Conservation (phyloP, 2,329 filamentous ascomycete genomes). For the Penicillium sp. region DNA sequence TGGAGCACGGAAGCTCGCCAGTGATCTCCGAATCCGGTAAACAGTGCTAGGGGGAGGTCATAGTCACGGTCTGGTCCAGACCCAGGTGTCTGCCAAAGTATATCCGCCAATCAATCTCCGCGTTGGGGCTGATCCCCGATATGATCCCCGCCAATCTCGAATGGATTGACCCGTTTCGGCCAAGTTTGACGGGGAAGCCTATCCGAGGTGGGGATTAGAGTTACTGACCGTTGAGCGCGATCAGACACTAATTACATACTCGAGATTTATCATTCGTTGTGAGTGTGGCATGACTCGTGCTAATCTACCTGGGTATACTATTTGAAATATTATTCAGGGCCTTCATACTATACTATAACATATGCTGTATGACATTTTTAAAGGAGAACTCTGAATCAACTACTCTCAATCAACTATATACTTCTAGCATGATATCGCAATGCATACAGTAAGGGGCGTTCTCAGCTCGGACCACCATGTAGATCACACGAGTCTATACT, state of each 20-base stretch:
- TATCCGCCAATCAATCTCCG: neutral
- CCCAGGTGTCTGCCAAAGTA: too few relatives aligned
- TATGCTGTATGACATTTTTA: neutral
- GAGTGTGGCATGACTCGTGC: neutral
- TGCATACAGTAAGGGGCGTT: too few relatives aligned
- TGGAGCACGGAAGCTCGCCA: too few relatives aligned
- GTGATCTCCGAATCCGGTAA: too few relatives aligned
- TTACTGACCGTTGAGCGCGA: neutral
- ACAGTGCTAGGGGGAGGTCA: too few relatives aligned
- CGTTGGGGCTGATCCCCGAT: neutral
- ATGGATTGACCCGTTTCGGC: neutral
- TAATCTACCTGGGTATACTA: neutral
- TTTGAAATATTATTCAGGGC: too few relatives aligned
- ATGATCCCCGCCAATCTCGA: neutral
- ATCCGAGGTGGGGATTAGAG: neutral
- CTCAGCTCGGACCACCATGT: conserved; percentile 4
- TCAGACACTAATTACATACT: neutral
- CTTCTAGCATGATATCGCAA: too few relatives aligned
- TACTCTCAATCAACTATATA: too few relatives aligned
- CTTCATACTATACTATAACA: too few relatives aligned
- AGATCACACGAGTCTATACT: conserved; percentile 5
- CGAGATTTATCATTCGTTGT: neutral
- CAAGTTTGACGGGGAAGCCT: neutral
- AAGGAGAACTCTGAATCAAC: too few relatives aligned
- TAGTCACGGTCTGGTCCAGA: too few relatives aligned